Percentiles rank a stretch among this genome's conserved stretches.
Conservation (phyloP, 495 filamentous ascomycete genomes). For the Annulohypoxylon maeteangense region DNA sequence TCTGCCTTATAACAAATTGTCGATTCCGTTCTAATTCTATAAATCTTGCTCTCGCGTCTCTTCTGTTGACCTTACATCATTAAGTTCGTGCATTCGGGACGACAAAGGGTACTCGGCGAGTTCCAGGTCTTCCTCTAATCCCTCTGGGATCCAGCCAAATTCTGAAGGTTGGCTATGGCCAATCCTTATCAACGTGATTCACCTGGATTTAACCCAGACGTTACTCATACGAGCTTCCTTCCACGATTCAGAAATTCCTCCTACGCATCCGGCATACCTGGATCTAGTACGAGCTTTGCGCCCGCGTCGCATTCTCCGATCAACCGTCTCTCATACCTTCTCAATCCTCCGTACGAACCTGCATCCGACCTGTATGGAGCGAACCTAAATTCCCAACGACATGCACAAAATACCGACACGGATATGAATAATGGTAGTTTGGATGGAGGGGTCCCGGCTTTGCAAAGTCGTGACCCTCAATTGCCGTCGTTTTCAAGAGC, state of each 20-base stretch:
- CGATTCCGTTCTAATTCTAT: neutral
- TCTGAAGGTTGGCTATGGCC: constrained; percentile 39
- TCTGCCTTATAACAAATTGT: neutral
- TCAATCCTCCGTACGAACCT: constrained; percentile 63
- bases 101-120: constrained; percentile 13
- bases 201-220: constrained; percentile 46
- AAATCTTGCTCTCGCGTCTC: neutral
- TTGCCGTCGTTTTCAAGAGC: constrained; percentile 71
- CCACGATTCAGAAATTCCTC: constrained; percentile 60
- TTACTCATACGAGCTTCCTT: constrained; percentile 44
- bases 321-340: constrained; percentile 69
- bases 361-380: constrained; percentile 52
- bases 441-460: constrained; percentile 49
- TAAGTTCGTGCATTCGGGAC: constrained; percentile 13
- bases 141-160: neutral
- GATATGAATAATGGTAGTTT: constrained; percentile 43
- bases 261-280: constrained; percentile 85
- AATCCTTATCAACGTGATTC: constrained; percentile 46
- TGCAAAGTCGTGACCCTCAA: constrained; percentile 45
- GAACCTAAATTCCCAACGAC: constrained; percentile 50
- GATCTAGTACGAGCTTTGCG: constrained; percentile 57
- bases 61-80: constrained; percentile 20
- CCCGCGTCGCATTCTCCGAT: constrained; percentile 59
- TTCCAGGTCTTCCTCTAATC: constrained; percentile 13
- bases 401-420: constrained; percentile 38